Percentiles rank a stretch among this genome's conserved stretches.
These are phyloP conservation scores for Austroboletus niveus DNA, from an alignment of 1,284 basidiomycete genomes.

Conservation along the genomic window DNA sequence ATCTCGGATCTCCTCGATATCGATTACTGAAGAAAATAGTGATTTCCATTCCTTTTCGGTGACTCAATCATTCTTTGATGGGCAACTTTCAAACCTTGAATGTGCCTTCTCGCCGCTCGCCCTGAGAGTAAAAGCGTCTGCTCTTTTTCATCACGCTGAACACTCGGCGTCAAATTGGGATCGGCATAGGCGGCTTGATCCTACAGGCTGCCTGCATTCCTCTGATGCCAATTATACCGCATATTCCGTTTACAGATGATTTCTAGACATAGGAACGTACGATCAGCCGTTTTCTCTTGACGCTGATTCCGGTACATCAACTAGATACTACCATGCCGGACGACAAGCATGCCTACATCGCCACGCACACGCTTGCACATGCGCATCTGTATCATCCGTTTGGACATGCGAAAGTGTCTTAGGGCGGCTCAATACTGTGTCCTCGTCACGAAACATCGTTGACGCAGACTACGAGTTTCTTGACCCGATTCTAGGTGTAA, in stretches of 20 bases:
- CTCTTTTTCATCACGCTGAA: constrained; percentile 66
- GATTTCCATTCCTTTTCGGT: constrained; percentile 52
- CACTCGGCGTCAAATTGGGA: constrained; percentile 59
- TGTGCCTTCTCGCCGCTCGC: constrained; percentile 61
- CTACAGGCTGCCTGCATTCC: constrained; percentile 9
- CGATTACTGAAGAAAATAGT: constrained; percentile 28
- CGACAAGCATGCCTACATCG: constrained; percentile 58
- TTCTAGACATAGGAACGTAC: constrained; percentile 59
- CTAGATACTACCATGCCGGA: constrained; percentile 54
- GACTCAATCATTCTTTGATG: constrained; percentile 59
- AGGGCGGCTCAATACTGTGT: constrained; percentile 58
- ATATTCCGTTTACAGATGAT: constrained; percentile 51
- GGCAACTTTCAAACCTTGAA: constrained; percentile 45
- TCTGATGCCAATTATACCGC: constrained; percentile 31
- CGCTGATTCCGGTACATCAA: constrained; percentile 63
- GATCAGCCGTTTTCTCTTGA: constrained; percentile 58
- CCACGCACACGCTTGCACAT: constrained; percentile 64
- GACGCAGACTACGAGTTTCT: constrained; percentile 66
- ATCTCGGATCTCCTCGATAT: constrained; percentile 5
- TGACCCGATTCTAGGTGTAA: constrained; percentile 71
- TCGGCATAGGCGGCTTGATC: constrained; percentile 43
- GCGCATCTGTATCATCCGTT: constrained; percentile 62
- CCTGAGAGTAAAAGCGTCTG: constrained; percentile 70
- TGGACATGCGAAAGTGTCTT: constrained; percentile 57
- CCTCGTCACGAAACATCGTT: constrained; percentile 56